Conservation (phyloP, 352 stramenopile species). For the Phytopythium kandeliae region DNA sequence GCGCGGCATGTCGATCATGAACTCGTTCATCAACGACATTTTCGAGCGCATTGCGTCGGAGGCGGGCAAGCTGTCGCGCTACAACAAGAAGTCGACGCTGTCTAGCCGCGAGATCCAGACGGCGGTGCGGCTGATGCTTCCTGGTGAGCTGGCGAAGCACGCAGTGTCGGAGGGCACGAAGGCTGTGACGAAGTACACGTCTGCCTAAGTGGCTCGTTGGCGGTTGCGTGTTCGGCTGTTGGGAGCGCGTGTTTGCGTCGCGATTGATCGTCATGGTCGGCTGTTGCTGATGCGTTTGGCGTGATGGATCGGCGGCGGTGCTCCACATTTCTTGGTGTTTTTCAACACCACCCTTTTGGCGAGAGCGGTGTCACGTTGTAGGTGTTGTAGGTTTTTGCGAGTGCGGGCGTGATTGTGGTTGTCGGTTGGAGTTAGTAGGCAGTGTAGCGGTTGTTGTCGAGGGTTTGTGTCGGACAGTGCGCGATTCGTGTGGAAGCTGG, state of each 20-base stretch:
- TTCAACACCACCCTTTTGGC: conserved; percentile 77
- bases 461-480: no score
- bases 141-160: conserved; percentile 96
- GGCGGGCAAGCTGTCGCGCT: conserved; percentile 93
- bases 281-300: background rate
- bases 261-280: background rate
- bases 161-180: conserved; percentile 97
- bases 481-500: no score
- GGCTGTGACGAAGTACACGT: conserved; percentile 92
- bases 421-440: no score
- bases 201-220: conserved; percentile 46
- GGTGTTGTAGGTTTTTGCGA: no score
- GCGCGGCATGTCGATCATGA: conserved; percentile 98
- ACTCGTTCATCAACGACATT: conserved; percentile 99
- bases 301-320: background rate
- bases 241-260: background rate
- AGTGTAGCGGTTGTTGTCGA: no score
- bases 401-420: no score
- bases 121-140: conserved; percentile 92
- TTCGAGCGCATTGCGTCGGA: conserved; percentile 98
- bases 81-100: conserved; percentile 99
- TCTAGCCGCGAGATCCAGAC: conserved; percentile 97
- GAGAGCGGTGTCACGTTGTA: conserved; percentile 21
- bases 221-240: background rate
- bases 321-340: conserved; percentile 62